Percentiles rank a stretch among this genome's conserved stretches.
phyloP scores from a whole-genome alignment of 176 grass and related monocot genomes.

The Melocanna baccifera region DNA sequence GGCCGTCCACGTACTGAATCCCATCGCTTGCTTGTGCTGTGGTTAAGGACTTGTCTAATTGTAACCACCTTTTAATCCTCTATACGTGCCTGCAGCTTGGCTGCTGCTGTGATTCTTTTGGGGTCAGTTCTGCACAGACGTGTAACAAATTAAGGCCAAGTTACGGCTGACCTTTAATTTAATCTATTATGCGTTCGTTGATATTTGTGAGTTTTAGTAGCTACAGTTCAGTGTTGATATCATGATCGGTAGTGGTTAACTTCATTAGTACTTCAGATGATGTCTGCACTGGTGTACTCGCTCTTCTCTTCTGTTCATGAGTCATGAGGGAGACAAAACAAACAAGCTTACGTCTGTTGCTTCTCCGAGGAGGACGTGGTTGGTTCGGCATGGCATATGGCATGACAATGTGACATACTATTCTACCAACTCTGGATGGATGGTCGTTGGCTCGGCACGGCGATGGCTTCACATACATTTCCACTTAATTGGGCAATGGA shows the following conservation, averaged over 20 bases:
- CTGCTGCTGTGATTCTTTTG: neutral
- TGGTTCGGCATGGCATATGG: slow-evolving; percentile 10
- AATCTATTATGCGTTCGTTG: neutral
- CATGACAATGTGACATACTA: slow-evolving; percentile 4
- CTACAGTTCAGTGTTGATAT: neutral
- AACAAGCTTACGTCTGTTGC: slow-evolving; percentile 11
- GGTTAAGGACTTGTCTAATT: neutral
- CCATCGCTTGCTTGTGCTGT: neutral
- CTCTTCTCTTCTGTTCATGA: neutral
- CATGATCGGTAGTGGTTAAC: neutral
- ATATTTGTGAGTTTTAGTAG: neutral
- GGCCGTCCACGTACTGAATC: neutral
- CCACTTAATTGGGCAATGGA: neutral
- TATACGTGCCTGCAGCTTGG: neutral
- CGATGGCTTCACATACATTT: neutral
- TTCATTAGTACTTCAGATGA: neutral
- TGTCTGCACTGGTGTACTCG: neutral
- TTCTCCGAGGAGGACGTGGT: neutral
- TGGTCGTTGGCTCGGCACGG: neutral
- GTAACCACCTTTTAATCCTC: neutral
- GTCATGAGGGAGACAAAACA: neutral
- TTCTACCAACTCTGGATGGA: neutral
- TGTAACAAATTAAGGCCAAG: neutral
- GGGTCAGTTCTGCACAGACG: neutral
- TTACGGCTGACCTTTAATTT: neutral